These are phyloP conservation scores for Sanghuangporus baumii DNA, from an alignment of 1,284 basidiomycete genomes.

Conservation along the genomic window DNA sequence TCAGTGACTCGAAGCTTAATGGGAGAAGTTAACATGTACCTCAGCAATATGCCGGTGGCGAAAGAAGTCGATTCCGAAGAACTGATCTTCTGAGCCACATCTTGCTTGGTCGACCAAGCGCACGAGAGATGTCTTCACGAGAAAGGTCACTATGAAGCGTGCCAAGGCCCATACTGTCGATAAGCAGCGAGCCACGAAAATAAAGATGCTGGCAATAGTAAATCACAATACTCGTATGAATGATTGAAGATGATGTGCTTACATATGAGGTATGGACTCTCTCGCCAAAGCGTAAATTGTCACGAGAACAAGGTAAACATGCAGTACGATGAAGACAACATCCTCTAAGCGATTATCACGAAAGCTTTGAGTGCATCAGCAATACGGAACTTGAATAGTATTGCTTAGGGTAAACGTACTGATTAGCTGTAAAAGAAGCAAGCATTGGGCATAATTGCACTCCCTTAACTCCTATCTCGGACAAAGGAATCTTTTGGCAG, in stretches of 20 bases:
- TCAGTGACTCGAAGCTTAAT: not conserved
- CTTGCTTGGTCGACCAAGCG: not conserved
- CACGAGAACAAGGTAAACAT: slow-evolving; percentile 7
- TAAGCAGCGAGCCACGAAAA: slow-evolving; percentile 9
- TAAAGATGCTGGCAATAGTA: slow-evolving; percentile 1
- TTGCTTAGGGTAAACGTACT: not conserved
- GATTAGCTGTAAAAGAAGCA: not conserved
- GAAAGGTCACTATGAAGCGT: slow-evolving; percentile 5
- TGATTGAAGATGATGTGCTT: not conserved
- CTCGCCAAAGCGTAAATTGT: slow-evolving; percentile 12
- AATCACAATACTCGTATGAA: not conserved
- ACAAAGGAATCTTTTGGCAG: not conserved
- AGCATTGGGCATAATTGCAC: slow-evolving; percentile 1
- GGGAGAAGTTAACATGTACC: slow-evolving; percentile 2
- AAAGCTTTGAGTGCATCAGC: not conserved
- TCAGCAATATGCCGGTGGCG: slow-evolving; percentile 12
- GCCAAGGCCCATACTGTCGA: slow-evolving; percentile 13
- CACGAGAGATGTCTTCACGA: not conserved
- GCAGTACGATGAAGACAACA: slow-evolving; percentile 12
- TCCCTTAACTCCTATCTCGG: not conserved
- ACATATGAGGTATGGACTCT: slow-evolving; percentile 19
- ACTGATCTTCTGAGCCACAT: slow-evolving; percentile 3
- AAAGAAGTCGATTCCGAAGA: slow-evolving; percentile 15
- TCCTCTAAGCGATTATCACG: slow-evolving; percentile 13
- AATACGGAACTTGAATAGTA: not conserved